These are phyloP conservation scores for Hypoxylon sp. DNA, from an alignment of 2,329 filamentous ascomycete genomes.

Conservation along the genomic window DNA sequence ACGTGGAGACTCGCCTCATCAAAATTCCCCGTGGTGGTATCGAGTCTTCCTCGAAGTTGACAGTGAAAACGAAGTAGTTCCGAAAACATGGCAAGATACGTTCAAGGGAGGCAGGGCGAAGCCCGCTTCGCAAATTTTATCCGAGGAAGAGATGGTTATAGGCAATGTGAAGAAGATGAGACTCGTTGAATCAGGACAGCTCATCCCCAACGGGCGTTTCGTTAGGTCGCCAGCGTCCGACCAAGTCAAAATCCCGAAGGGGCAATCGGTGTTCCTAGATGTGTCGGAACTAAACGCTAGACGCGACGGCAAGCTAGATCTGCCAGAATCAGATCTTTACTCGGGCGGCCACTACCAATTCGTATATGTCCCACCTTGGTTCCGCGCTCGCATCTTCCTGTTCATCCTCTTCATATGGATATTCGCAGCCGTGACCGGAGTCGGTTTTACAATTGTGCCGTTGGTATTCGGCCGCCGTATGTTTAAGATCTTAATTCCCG, in stretches of 20 bases:
- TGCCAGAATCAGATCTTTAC: slow-evolving; percentile 62
- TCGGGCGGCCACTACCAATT: slow-evolving; percentile 72
- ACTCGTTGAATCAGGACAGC: slow-evolving; percentile 62
- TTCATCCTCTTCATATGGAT: slow-evolving; percentile 94
- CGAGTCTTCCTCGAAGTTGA: slow-evolving; percentile 62
- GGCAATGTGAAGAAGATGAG: slow-evolving; percentile 56
- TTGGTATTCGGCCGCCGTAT: slow-evolving; percentile 85
- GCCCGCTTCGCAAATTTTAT: slow-evolving; percentile 54
- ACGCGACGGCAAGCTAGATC: slow-evolving; percentile 71
- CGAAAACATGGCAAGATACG: slow-evolving; percentile 69
- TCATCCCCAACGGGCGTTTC: slow-evolving; percentile 80
- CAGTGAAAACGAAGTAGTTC: slow-evolving; percentile 57
- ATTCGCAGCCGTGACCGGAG: slow-evolving; percentile 89
- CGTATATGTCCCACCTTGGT: slow-evolving; percentile 87
- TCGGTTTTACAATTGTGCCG: slow-evolving; percentile 86
- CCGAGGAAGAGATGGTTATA: slow-evolving; percentile 52
- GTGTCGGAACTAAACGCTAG: slow-evolving; percentile 76
- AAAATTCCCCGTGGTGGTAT: slow-evolving; percentile 54
- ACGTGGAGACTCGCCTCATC: slow-evolving; percentile 49
- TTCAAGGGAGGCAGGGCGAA: slow-evolving; percentile 63
- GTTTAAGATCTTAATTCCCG: slow-evolving; percentile 78
- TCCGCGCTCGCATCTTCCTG: slow-evolving; percentile 80
- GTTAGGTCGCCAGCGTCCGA: slow-evolving; percentile 95
- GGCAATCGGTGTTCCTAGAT: slow-evolving; percentile 81
- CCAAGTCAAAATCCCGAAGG: slow-evolving; percentile 92